These are phyloP conservation scores for Mycena galopus DNA, from an alignment of 768 basidiomycete species.

Conservation along the genomic window DNA sequence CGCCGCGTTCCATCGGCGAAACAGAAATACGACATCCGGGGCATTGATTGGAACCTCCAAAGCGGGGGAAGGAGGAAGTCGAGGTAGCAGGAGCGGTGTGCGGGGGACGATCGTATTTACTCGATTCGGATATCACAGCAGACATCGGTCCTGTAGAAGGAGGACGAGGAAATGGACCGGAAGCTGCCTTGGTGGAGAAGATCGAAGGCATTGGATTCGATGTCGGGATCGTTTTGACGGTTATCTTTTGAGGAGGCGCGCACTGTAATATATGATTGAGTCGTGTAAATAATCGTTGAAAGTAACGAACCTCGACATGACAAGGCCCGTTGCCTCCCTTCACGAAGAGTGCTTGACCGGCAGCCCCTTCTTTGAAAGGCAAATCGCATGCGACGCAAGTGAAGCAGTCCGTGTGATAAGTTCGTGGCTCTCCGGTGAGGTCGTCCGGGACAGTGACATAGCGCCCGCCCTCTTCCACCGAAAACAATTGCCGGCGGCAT, in stretches of 20 bases:
- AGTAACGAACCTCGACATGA: slow-evolving; percentile 67
- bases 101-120: slow-evolving; percentile 53
- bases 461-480: slow-evolving; percentile 66
- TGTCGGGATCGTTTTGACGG: slow-evolving; percentile 36
- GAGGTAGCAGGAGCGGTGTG: slow-evolving; percentile 52
- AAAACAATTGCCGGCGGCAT: slow-evolving; percentile 72
- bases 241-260: slow-evolving; percentile 57
- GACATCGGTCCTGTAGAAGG: slow-evolving; percentile 14
- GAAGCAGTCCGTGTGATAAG: slow-evolving; percentile 84
- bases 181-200: slow-evolving; percentile 30
- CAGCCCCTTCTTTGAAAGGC: slow-evolving; percentile 70
- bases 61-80: slow-evolving; percentile 60
- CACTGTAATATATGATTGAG: slow-evolving; percentile 51
- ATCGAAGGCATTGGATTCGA: slow-evolving; percentile 22
- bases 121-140: slow-evolving; percentile 13
- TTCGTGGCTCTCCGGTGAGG: slow-evolving; percentile 61
- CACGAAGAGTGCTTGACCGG: slow-evolving; percentile 80
- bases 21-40: slow-evolving; percentile 83
- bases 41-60: slow-evolving; percentile 72
- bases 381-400: slow-evolving; percentile 76
- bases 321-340: slow-evolving; percentile 73
- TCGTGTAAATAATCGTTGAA: not conserved
- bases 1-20: slow-evolving; percentile 87
- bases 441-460: slow-evolving; percentile 80
- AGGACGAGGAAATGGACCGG: slow-evolving; percentile 7